Conservation (phyloP, 2,329 filamentous ascomycete genomes). For the Colletotrichum musicola region DNA sequence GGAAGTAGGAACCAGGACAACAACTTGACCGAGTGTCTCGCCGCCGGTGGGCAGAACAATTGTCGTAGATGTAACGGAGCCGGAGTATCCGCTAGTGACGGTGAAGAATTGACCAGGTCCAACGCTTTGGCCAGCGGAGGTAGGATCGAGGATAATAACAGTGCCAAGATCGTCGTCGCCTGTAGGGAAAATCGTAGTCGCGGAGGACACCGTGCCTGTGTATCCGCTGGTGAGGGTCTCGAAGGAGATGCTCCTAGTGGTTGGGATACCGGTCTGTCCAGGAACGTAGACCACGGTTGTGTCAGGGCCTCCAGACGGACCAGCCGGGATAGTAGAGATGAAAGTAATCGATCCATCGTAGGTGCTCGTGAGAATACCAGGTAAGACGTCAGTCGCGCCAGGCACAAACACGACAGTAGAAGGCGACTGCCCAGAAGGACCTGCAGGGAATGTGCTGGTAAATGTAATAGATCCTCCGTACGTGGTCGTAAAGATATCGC, state of each 20-base stretch:
- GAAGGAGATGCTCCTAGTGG: conserved; percentile 22
- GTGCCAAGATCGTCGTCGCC: conserved; percentile 1
- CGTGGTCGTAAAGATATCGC: conserved; percentile 5
- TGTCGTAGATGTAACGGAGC: not conserved
- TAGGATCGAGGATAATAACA: conserved; percentile 14
- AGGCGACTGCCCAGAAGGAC: not conserved
- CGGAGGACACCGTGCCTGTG: conserved; percentile 14
- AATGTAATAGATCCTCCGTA: conserved; percentile 11
- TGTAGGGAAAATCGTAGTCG: conserved; percentile 14
- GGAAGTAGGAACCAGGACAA: not conserved
- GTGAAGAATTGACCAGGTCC: not conserved
- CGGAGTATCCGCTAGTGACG: conserved; percentile 9
- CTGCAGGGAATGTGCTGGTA: not conserved
- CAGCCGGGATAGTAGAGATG: conserved; percentile 12
- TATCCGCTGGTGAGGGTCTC: conserved; percentile 21
- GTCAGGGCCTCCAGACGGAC: conserved; percentile 10
- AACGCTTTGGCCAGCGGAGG: not conserved
- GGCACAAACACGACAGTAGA: conserved; percentile 13
- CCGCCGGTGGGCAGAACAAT: not conserved
- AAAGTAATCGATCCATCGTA: conserved; percentile 17
- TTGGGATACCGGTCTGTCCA: not conserved
- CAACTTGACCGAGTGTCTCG: not conserved
- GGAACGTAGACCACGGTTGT: conserved; percentile 1
- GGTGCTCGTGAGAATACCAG: conserved; percentile 13
- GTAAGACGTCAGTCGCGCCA: not conserved